These are phyloP conservation scores for Oldenlandia corymbosa DNA, from an alignment of 257 asterid genomes.

Conservation along the genomic window DNA sequence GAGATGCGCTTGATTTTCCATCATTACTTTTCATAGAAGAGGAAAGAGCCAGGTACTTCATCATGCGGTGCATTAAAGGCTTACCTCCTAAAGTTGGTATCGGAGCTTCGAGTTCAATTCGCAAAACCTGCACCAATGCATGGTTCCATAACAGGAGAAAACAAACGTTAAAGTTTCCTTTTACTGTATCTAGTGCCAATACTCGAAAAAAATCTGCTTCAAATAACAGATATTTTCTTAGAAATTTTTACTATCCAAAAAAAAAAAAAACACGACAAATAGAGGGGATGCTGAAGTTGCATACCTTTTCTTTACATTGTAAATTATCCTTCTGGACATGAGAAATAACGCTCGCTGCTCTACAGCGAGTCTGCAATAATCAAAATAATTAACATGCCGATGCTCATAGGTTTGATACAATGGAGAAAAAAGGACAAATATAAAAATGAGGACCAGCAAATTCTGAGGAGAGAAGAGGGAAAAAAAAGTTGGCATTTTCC, in stretches of 20 bases:
- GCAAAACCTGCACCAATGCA: slow-evolving; percentile 59
- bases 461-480: too few relatives aligned
- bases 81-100: too few relatives aligned
- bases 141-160: slow-evolving; percentile 12
- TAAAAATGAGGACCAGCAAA: too few relatives aligned
- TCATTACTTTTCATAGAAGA: too few relatives aligned
- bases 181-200: neutral
- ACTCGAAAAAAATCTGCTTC: neutral
- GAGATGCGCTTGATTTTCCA: too few relatives aligned
- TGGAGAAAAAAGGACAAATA: too few relatives aligned
- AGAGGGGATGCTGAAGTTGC: too few relatives aligned
- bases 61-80: too few relatives aligned
- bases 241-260: neutral
- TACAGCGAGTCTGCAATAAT: slow-evolving; percentile 78
- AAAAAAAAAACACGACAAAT: neutral
- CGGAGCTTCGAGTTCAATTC: too few relatives aligned
- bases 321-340: slow-evolving; percentile 68
- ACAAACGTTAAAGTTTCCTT: neutral
- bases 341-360: slow-evolving; percentile 89
- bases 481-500: too few relatives aligned
- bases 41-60: too few relatives aligned
- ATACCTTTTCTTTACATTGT: too few relatives aligned
- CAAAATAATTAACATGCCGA: neutral
- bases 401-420: neutral
- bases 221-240: neutral